phyloP scores from a whole-genome alignment of 352 stramenopile genomes.

The Lagenidium giganteum region DNA sequence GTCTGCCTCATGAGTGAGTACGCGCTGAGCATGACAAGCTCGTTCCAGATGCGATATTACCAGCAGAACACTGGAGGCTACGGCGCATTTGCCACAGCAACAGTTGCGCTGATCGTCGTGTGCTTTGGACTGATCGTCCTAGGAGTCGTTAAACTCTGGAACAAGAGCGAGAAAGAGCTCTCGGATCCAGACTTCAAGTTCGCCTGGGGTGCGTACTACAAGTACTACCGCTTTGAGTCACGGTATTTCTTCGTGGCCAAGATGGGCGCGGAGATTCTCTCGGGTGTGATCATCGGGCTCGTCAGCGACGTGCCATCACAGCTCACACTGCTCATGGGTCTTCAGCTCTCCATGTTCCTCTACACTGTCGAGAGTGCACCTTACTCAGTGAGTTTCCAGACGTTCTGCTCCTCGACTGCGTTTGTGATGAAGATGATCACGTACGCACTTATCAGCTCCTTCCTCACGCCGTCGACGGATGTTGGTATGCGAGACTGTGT shows the following conservation, averaged over 20 bases:
- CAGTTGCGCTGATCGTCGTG: conserved; percentile 50
- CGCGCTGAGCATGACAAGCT: conserved; percentile 72
- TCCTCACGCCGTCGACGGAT: conserved; percentile 50
- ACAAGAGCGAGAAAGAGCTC: conserved; percentile 50
- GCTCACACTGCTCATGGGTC: conserved; percentile 60
- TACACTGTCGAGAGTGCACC: conserved; percentile 57
- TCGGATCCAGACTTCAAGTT: conserved; percentile 73
- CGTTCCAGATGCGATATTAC: conserved; percentile 75
- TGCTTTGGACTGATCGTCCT: conserved; percentile 68
- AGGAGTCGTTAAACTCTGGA: conserved; percentile 58
- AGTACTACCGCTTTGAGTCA: conserved; percentile 60
- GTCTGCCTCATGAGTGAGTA: conserved; percentile 80
- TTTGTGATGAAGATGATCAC: conserved; percentile 85
- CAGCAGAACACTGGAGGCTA: conserved; percentile 33
- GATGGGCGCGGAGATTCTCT: conserved; percentile 73
- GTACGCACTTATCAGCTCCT: conserved; percentile 75
- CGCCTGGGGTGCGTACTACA: conserved; percentile 75
- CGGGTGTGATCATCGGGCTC: conserved; percentile 64
- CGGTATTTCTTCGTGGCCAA: conserved; percentile 79
- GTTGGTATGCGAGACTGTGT: conserved; percentile 45
- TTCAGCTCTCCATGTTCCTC: conserved; percentile 73
- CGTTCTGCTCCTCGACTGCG: conserved; percentile 50
- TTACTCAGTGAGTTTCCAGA: conserved; percentile 76
- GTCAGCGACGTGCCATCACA: conserved; percentile 72
- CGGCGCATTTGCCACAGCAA: conserved; percentile 52